Evolutionary conservation across 148 eudicot species (phyloP).

Genomic region (Drosera capensis): DNA sequence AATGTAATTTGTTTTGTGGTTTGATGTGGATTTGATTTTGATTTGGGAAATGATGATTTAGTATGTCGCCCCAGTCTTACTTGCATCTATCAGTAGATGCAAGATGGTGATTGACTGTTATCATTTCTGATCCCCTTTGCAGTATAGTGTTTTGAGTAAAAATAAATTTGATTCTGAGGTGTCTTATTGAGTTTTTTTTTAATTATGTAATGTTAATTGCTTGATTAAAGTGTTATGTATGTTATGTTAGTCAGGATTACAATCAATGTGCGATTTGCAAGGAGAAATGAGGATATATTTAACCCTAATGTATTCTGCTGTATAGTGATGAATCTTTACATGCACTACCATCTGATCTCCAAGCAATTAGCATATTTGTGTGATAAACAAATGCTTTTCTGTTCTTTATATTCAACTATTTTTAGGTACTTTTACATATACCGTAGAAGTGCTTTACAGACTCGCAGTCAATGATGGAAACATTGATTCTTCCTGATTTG

Average conservation of each 20-base stretch:
- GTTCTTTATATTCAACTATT: background rate
- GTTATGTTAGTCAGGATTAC: background rate
- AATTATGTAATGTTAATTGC: background rate
- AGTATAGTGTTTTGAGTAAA: background rate
- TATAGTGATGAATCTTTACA: conserved; percentile 15
- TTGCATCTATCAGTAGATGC: conserved; percentile 8
- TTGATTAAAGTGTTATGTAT: background rate
- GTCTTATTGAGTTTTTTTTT: no score
- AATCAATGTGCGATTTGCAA: background rate
- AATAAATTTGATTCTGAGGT: no score
- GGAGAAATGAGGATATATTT: conserved; percentile 21
- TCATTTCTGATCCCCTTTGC: conserved; percentile 9
- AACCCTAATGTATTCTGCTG: conserved; percentile 14
- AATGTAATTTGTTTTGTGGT: no score
- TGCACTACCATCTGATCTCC: conserved; percentile 37
- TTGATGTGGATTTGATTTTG: no score
- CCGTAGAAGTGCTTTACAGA: background rate
- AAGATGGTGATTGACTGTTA: conserved; percentile 19
- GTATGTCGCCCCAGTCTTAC: conserved; percentile 24
- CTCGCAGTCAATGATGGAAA: conserved; percentile 9
- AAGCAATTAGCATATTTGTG: background rate
- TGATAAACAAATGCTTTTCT: background rate
- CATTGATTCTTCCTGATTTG: conserved; percentile 7
- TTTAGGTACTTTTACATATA: background rate
- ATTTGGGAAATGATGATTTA: conserved; percentile 8